Base-by-base conservation (phyloP, 331 rosid genomes). In the Pyracantha coccinea region DNA sequence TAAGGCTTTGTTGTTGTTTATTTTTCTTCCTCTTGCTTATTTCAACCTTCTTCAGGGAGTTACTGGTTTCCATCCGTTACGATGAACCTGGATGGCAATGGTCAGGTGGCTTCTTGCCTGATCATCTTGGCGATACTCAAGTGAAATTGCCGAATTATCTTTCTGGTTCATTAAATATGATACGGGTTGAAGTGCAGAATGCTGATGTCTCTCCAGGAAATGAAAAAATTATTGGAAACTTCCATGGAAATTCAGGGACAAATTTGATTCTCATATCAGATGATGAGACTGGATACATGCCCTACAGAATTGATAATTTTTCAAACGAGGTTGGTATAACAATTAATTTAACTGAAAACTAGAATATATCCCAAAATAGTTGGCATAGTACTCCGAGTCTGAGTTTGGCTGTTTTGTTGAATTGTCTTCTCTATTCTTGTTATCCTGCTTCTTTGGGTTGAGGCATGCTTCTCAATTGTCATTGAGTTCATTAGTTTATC, bases 11-110 rank as follows among this genome's bases (percentile, higher is more conserved):
- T 35, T 35, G 12, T 35, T 35, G 44, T 35, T 35, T 35, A 35
- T 62, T 53, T 35, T 55, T 68, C 62, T 67, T 69, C 33, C 69
- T 63, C 61, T 31, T 76, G 68, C 41, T 41, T 21, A 67, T 81
- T 75, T 54, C 59, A n/a, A 75, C 66, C 52, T 79, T 74, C 57
- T 44, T 71, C 88, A 94, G 99, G 96, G 99, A 94, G 74, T 87
- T 94, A 78, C 88, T 92, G 54, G 86, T 94, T 86, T 92, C 96
- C 27, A 76, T 92, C 78, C 86, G 91, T 68, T 94, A 90, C 66
- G 71, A 86, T 69, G 97, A 90, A 79, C 87, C 99, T 70, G 99
- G 99, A 74, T 94, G 97, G 99, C 96, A 92, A 84, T 94, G 99
- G 99, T 94, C 99, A 13, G 99, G 99, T 68, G 77, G 96, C 90